Conservation (phyloP, 495 filamentous ascomycete species). For the Penicillium soppii region DNA sequence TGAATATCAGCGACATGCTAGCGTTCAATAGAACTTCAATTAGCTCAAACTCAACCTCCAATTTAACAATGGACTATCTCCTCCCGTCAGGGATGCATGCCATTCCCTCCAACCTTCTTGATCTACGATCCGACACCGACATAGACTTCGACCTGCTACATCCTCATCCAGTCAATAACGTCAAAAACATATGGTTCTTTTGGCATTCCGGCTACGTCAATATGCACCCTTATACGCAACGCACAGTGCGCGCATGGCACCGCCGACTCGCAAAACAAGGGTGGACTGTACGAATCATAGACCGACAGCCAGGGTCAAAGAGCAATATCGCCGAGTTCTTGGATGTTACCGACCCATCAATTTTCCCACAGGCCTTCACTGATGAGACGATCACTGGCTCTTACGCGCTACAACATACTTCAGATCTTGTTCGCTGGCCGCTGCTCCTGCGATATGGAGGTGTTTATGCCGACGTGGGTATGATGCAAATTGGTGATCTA, state of each 20-base stretch:
- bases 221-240: constrained; percentile 52
- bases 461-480: constrained; percentile 54
- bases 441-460: constrained; percentile 55
- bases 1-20: too few species aligned
- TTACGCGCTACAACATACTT: constrained; percentile 52
- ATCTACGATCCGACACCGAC: constrained; percentile 45
- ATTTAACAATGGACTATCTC: constrained; percentile 7
- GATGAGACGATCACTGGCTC: constrained; percentile 45
- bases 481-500: constrained; percentile 56
- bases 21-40: too few species aligned
- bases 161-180: constrained; percentile 36
- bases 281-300: constrained; percentile 53
- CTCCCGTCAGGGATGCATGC: constrained; percentile 14
- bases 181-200: constrained; percentile 59
- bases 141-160: constrained; percentile 44
- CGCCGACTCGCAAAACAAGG: constrained; percentile 49
- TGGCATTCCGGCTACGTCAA: constrained; percentile 48
- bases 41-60: too few species aligned
- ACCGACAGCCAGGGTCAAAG: constrained; percentile 40
- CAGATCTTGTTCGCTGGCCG: constrained; percentile 56
- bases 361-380: constrained; percentile 49
- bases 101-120: constrained; percentile 17
- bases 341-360: constrained; percentile 36
- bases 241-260: constrained; percentile 57
- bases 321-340: constrained; percentile 49